Conservation (phyloP, 1,284 basidiomycete genomes). For the Lentinus polychrous region DNA sequence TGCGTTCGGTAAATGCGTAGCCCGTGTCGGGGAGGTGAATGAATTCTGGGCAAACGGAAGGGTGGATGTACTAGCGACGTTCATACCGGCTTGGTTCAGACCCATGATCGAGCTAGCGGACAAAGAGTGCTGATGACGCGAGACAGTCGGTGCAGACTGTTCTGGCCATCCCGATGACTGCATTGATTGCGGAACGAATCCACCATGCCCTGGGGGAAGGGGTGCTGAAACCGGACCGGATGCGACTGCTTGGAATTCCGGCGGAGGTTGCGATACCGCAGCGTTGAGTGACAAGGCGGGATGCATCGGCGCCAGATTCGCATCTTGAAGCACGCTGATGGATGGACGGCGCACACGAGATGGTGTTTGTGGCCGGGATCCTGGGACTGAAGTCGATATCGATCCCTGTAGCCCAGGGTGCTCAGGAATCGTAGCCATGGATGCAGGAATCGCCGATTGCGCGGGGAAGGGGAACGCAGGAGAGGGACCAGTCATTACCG, state of each 20-base stretch:
- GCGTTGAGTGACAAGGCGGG: neutral
- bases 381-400: slow-evolving; percentile 26
- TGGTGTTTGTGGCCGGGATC: slow-evolving; percentile 38
- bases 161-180: slow-evolving; percentile 19
- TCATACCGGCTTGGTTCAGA: slow-evolving; percentile 9
- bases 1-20: slow-evolving; percentile 24
- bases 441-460: slow-evolving; percentile 17
- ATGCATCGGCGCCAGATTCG: slow-evolving; percentile 15
- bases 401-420: slow-evolving; percentile 20
- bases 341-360: slow-evolving; percentile 26
- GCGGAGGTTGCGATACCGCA: neutral
- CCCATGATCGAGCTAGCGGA: slow-evolving; percentile 26
- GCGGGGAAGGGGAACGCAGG: slow-evolving; percentile 21
- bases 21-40: slow-evolving; percentile 18
- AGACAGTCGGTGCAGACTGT: slow-evolving; percentile 2
- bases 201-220: neutral
- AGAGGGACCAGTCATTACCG: slow-evolving; percentile 19
- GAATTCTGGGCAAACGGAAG: slow-evolving; percentile 12
- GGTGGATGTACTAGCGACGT: slow-evolving; percentile 4
- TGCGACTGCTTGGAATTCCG: slow-evolving; percentile 9
- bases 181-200: slow-evolving; percentile 9
- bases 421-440: slow-evolving; percentile 19
- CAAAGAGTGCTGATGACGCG: slow-evolving; percentile 18
- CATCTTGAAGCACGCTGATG: slow-evolving; percentile 16
- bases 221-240: slow-evolving; percentile 10